Conservation (phyloP, 441 rosid species). For the Euphorbia neoarborescens region DNA sequence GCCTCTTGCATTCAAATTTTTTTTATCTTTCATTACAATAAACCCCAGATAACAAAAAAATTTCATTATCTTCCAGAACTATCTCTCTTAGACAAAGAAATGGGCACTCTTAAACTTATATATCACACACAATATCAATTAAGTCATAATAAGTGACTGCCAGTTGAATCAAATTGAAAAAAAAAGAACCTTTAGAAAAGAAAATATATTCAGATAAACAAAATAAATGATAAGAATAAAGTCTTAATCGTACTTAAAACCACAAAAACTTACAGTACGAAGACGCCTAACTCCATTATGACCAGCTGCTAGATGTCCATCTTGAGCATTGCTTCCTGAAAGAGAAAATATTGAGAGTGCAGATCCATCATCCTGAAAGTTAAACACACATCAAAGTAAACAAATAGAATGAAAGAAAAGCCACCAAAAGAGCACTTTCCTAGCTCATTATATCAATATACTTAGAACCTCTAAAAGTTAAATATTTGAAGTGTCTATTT, state of each 20-base stretch:
- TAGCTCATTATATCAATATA: background rate
- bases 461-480: background rate
- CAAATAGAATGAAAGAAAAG: background rate
- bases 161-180: too few species aligned
- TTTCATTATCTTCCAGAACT: too few species aligned
- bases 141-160: too few species aligned
- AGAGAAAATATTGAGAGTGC: constrained; percentile 77
- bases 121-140: too few species aligned
- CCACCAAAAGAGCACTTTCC: background rate
- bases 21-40: too few species aligned
- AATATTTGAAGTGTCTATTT: background rate
- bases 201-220: too few species aligned
- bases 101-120: too few species aligned
- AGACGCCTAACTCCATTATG: constrained; percentile 96
- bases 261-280: constrained; percentile 66
- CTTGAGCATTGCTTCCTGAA: constrained; percentile 70
- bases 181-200: too few species aligned
- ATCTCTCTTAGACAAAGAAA: too few species aligned
- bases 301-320: constrained; percentile 84
- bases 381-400: background rate
- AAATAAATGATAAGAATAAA: constrained; percentile 1
- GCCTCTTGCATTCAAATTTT: too few species aligned
- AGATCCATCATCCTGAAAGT: constrained; percentile 82
- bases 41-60: too few species aligned
- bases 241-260: background rate